Conservation (phyloP, 2,329 filamentous ascomycete genomes). For the Verticillium nubilum region DNA sequence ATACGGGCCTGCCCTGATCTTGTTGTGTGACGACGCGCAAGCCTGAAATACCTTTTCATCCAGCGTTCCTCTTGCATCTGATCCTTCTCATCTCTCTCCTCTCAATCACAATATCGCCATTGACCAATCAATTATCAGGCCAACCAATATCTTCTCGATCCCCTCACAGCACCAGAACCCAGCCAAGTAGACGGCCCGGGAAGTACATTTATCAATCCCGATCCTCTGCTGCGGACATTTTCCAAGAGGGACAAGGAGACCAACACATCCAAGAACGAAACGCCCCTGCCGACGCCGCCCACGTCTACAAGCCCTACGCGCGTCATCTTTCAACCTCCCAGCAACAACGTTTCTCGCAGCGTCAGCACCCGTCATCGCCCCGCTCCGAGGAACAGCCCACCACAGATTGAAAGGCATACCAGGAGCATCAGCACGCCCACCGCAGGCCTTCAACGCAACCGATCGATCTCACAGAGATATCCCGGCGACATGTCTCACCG, state of each 20-base stretch:
- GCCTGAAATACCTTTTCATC: neutral
- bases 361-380: constrained; percentile 11
- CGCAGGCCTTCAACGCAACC: constrained; percentile 14
- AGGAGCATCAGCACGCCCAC: constrained; percentile 9
- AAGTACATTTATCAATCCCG: constrained; percentile 42
- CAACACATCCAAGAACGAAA: constrained; percentile 2
- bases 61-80: neutral
- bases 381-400: neutral
- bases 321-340: constrained; percentile 28
- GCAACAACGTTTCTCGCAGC: constrained; percentile 25
- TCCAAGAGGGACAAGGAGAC: constrained; percentile 12
- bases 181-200: constrained; percentile 62
- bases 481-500: constrained; percentile 60
- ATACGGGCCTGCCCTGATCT: constrained; percentile 9
- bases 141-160: constrained; percentile 62
- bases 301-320: constrained; percentile 47
- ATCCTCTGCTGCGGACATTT: constrained; percentile 15
- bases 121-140: constrained; percentile 38
- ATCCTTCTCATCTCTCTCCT: neutral
- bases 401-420: neutral
- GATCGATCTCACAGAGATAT: constrained; percentile 52
- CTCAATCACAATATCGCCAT: neutral
- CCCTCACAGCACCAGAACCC: constrained; percentile 62
- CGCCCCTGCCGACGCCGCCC: constrained; percentile 40
- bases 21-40: constrained; percentile 1